Evolutionary conservation across 345 rosid species (phyloP).

Genomic region (Acer saccharum): DNA sequence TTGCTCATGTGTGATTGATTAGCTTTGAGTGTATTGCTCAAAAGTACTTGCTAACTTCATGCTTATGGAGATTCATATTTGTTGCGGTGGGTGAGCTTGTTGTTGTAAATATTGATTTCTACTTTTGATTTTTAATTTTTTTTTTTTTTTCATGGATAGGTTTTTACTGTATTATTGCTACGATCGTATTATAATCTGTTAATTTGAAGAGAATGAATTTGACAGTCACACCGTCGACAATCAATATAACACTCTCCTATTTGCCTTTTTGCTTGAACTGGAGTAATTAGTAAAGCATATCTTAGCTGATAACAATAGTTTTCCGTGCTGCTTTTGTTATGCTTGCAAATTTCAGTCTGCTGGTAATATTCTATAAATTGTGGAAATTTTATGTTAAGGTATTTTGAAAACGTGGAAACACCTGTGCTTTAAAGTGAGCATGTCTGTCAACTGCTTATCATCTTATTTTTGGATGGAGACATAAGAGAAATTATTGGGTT

Average conservation of each 20-base stretch:
- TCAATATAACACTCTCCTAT: background rate
- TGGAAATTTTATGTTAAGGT: background rate
- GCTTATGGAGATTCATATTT: slow-evolving; percentile 49
- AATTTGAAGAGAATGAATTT: background rate
- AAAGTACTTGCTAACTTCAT: slow-evolving; percentile 35
- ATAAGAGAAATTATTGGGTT: background rate
- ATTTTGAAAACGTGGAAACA: background rate
- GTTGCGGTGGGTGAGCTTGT: slow-evolving; percentile 51
- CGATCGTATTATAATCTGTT: background rate
- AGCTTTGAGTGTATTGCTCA: slow-evolving; percentile 27
- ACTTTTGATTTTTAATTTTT: background rate
- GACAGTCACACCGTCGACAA: background rate
- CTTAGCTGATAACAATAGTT: background rate
- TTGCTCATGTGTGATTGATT: slow-evolving; percentile 25
- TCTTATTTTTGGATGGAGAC: background rate
- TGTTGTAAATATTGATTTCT: slow-evolving; percentile 14
- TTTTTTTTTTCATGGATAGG: background rate
- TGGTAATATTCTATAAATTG: background rate
- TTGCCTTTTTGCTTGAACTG: background rate
- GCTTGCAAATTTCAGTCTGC: background rate
- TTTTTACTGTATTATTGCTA: background rate
- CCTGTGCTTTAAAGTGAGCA: background rate
- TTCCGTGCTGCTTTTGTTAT: too few relatives aligned
- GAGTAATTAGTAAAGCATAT: background rate
- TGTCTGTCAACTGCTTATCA: background rate